phyloP scores from a whole-genome alignment of 2,329 filamentous ascomycete species.

The Pyrenochaeta sp. region DNA sequence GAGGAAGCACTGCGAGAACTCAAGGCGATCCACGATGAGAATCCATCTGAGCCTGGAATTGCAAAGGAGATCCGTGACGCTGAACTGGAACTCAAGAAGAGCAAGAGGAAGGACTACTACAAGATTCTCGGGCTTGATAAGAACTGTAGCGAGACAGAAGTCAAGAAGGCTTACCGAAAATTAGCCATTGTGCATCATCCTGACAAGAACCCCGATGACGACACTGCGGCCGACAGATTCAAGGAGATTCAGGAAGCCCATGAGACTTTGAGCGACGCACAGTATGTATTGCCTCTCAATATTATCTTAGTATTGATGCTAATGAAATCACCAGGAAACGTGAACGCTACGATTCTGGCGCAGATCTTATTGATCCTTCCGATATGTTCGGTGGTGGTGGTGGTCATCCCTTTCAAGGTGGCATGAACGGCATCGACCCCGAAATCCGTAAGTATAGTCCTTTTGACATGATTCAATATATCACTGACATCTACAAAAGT shows the following conservation, averaged over 20 bases:
- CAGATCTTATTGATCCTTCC: conserved; percentile 85
- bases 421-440: conserved; percentile 62
- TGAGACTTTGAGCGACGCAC: conserved; percentile 90
- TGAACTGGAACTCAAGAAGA: conserved; percentile 97
- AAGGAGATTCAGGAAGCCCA: conserved; percentile 98
- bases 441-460: conserved; percentile 38
- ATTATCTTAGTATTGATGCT: conserved; percentile 3
- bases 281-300: conserved; percentile 66
- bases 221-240: conserved; percentile 86
- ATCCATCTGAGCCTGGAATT: conserved; percentile 81
- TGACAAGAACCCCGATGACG: conserved; percentile 94
- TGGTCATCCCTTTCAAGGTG: conserved; percentile 45
- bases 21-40: conserved; percentile 83
- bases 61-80: conserved; percentile 86
- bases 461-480: neutral
- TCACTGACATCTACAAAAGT: conserved; percentile 30
- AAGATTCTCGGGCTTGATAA: conserved; percentile 92
- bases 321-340: conserved; percentile 70
- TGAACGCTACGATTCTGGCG: conserved; percentile 88
- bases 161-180: conserved; percentile 97
- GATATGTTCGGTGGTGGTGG: conserved; percentile 79
- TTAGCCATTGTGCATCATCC: conserved; percentile 93
- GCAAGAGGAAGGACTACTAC: conserved; percentile 97
- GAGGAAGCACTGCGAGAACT: conserved; percentile 88
- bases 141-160: conserved; percentile 80